Base-by-base conservation (phyloP, 192 early-diverging fungal genomes). In the Coemansia sp. region DNA sequence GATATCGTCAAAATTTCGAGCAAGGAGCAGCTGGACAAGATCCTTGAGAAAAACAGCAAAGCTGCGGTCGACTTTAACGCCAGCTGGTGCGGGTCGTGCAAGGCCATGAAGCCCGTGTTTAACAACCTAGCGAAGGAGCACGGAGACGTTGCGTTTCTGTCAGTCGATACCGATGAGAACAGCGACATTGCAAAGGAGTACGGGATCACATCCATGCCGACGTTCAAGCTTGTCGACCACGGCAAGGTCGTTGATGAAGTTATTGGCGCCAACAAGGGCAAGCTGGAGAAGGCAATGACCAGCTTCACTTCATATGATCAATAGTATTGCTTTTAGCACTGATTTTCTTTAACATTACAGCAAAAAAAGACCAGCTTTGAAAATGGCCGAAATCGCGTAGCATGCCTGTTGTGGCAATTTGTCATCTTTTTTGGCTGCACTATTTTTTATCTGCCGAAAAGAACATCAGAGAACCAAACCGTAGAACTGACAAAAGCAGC, bases 1-100 rank as follows among this genome's bases (percentile, higher is more conserved):
- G 28, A 26, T 21, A 30, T 57, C 20, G 8, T 34, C 3, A 57
- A 57, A 16, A 51, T 65, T 30, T 18, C 49, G 8, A 56, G 39
- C 53, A 58, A 30, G 58, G 28, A 64, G 5, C 43, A 74, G 51
- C 73, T 74, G n/a, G 42, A 73, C 9, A 20, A 67, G 35, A 15
- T 79, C 43, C 43, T 74, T 10, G 34, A 64, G 30, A 51, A 55
- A 13, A 55, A 59, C 26, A 43, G 58, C 61, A 74, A 86, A 46
- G 86, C 84, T 61, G 86, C 89, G 42, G 87, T 94, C 40, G 91
- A 95, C 69, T 95, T 90, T 79, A 80, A 82, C 52, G 93, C 91
- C 52, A 79, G 70, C 63, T 94, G 94, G 94, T 96, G 94, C 80
- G 91, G 91, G 25, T 91, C 94, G 45, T 95, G 93, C 86, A 91